phyloP scores from a whole-genome alignment of 202 grass and related monocot genomes.

The Saccharum hybrid region DNA sequence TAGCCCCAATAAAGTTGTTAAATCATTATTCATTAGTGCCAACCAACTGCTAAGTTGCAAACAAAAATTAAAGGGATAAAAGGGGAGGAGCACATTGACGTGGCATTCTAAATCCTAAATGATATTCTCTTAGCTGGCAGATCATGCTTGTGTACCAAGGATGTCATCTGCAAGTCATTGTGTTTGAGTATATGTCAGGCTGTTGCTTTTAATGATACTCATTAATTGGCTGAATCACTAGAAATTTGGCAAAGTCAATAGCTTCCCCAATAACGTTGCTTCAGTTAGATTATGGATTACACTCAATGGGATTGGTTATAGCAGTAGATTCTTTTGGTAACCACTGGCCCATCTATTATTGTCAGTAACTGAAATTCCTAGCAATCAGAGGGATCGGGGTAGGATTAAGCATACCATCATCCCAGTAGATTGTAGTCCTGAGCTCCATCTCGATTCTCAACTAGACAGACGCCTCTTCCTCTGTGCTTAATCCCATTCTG shows the following conservation, averaged over 20 bases:
- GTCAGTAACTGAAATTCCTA: neutral
- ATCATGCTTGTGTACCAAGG: slow-evolving; percentile 41
- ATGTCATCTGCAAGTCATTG: slow-evolving; percentile 13
- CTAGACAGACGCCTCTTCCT: neutral
- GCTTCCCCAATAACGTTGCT: slow-evolving; percentile 26
- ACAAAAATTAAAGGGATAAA: slow-evolving; percentile 22
- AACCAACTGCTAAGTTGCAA: slow-evolving; percentile 24
- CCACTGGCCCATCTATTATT: neutral
- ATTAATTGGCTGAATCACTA: neutral
- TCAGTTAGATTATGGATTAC: slow-evolving; percentile 1
- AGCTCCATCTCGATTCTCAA: neutral
- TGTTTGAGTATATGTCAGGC: slow-evolving; percentile 1
- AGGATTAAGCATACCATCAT: neutral
- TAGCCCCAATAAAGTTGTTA: slow-evolving; percentile 6
- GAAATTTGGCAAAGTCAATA: slow-evolving; percentile 30
- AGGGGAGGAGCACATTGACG: slow-evolving; percentile 1
- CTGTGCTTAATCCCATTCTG: neutral
- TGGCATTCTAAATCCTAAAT: slow-evolving; percentile 33
- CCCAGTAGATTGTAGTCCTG: neutral
- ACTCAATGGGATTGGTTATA: neutral
- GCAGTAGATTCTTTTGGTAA: neutral
- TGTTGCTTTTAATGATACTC: slow-evolving; percentile 35
- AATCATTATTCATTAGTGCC: slow-evolving; percentile 30
- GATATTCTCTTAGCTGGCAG: slow-evolving; percentile 46
- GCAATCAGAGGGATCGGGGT: neutral